Evolutionary conservation across 2,329 filamentous ascomycete genomes (phyloP).

Genomic region (Fusarium hainanense): DNA sequence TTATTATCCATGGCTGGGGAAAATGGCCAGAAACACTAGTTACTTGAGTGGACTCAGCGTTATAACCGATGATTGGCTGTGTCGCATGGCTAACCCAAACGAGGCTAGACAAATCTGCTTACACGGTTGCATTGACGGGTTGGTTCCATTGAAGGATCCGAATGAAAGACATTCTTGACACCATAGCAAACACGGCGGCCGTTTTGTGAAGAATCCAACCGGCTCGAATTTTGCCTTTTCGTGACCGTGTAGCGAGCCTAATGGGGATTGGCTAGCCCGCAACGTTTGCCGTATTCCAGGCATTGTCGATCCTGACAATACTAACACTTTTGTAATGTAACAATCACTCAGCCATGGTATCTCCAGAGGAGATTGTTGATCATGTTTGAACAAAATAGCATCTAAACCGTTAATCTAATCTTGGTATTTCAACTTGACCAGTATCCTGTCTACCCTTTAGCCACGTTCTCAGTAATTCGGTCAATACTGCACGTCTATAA

Average conservation of each 20-base stretch:
- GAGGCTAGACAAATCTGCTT: neutral
- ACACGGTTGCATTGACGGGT: neutral
- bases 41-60: neutral
- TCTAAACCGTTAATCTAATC: neutral
- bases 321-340: too few species aligned
- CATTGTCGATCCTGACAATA: neutral
- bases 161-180: neutral
- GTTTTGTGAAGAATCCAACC: neutral
- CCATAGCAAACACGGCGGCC: neutral
- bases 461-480: neutral
- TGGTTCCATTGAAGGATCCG: neutral
- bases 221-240: neutral
- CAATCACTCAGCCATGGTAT: neutral
- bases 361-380: neutral
- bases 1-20: neutral
- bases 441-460: neutral
- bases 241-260: neutral
- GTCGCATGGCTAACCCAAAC: slow-evolving; percentile 9
- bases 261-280: neutral
- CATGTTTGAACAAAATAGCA: rapidly evolving
- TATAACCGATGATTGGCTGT: neutral
- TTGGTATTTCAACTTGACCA: neutral
- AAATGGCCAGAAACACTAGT: neutral
- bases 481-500: neutral
- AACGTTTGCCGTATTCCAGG: neutral